Percentiles rank a stretch among this genome's conserved stretches.
These are phyloP conservation scores for Parasitella parasitica DNA, from an alignment of 371 early-diverging fungal genomes.

Conservation along the genomic window DNA sequence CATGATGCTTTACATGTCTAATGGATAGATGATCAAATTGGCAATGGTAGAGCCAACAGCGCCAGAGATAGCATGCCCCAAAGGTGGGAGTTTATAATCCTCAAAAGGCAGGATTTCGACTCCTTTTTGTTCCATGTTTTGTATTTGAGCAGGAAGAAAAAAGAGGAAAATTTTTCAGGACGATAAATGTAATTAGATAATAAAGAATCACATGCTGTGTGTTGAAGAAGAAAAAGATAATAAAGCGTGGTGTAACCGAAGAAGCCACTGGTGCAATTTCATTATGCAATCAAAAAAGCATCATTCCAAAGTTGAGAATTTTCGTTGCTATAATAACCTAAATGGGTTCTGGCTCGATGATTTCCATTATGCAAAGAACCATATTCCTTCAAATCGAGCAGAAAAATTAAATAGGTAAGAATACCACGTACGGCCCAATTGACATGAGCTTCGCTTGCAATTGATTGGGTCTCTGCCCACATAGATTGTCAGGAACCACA, in stretches of 20 bases:
- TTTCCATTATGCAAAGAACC: neutral
- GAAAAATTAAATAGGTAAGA: too few relatives aligned
- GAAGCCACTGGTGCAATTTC: neutral
- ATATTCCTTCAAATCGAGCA: too few relatives aligned
- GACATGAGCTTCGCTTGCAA: too few relatives aligned
- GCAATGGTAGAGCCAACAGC: conserved; percentile 60
- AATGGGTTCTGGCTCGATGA: too few relatives aligned
- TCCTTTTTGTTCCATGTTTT: neutral
- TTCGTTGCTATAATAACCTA: neutral
- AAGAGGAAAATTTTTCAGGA: neutral
- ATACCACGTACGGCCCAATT: too few relatives aligned
- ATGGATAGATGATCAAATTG: conserved; percentile 60
- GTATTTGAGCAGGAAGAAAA: neutral
- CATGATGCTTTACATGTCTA: conserved; percentile 63
- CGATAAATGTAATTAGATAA: neutral
- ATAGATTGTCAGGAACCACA: neutral
- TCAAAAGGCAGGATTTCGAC: conserved; percentile 33
- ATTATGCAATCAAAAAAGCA: neutral
- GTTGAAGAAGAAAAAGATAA: neutral
- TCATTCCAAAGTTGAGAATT: neutral
- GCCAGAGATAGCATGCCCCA: conserved; percentile 63
- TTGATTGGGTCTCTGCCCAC: too few relatives aligned
- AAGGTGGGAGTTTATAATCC: conserved; percentile 57
- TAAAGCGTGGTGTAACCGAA: neutral
- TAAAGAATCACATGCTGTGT: neutral